These are phyloP conservation scores for Termitomyces sp. DNA, from an alignment of 768 basidiomycete species.

Conservation along the genomic window DNA sequence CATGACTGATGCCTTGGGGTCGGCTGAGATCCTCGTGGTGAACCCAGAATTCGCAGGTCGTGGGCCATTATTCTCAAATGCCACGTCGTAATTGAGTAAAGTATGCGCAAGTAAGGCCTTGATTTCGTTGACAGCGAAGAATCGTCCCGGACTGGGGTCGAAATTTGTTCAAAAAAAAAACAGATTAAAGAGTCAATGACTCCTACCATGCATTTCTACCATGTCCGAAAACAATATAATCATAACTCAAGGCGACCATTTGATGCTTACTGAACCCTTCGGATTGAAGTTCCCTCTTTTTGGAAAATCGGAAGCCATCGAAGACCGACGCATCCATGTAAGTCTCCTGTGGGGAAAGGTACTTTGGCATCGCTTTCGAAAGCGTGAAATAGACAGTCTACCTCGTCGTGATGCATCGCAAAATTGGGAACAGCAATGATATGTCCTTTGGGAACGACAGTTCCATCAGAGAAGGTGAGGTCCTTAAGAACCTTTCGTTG, in stretches of 20 bases:
- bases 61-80: constrained; percentile 15
- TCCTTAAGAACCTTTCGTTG: constrained; percentile 19
- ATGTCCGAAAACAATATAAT: constrained; percentile 4
- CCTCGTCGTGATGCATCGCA: constrained; percentile 13
- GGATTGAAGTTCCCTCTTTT: constrained; percentile 24
- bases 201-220: constrained; percentile 13
- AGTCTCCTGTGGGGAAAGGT: constrained; percentile 12
- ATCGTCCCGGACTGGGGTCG: constrained; percentile 34
- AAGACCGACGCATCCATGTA: constrained; percentile 26
- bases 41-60: constrained; percentile 4
- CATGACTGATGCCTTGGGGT: constrained; percentile 32
- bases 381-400: background rate
- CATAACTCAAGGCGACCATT: background rate
- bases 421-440: constrained; percentile 11
- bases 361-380: background rate
- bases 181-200: no score
- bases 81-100: constrained; percentile 37
- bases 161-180: background rate
- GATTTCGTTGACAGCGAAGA: constrained; percentile 38
- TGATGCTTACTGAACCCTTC: constrained; percentile 12
- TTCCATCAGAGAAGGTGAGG: constrained; percentile 27
- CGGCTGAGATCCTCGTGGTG: constrained; percentile 21
- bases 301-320: constrained; percentile 38
- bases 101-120: constrained; percentile 37
- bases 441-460: constrained; percentile 24